Conservation (phyloP, 2,329 filamentous ascomycete genomes). For the Hymenoscyphus occultus region DNA sequence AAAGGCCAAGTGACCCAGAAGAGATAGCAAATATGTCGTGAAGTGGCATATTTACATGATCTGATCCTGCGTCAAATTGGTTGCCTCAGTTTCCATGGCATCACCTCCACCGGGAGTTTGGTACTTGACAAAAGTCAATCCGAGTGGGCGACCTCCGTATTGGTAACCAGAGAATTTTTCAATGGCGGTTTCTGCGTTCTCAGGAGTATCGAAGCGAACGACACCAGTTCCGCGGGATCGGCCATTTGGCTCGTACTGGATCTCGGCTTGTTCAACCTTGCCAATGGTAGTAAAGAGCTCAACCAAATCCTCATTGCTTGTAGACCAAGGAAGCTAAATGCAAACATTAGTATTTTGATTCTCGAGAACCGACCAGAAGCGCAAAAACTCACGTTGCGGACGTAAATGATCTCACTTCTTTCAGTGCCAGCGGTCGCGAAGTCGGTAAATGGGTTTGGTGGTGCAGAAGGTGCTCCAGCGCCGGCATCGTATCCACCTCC, state of each 20-base stretch:
- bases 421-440: conserved; percentile 85
- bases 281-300: conserved; percentile 98
- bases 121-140: conserved; percentile 92
- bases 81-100: conserved; percentile 79
- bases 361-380: not conserved
- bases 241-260: conserved; percentile 96
- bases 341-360: not conserved
- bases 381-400: conserved; percentile 78
- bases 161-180: conserved; percentile 97
- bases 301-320: conserved; percentile 94
- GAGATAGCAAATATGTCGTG: not conserved
- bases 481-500: conserved; percentile 41
- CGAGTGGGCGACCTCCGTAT: conserved; percentile 91
- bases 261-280: conserved; percentile 97
- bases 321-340: conserved; percentile 89
- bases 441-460: conserved; percentile 91
- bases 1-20: not conserved
- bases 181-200: conserved; percentile 90
- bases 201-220: conserved; percentile 81
- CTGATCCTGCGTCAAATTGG: conserved; percentile 89
- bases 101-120: conserved; percentile 61
- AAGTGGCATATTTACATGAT: conserved; percentile 67
- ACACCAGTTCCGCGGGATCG: conserved; percentile 93
- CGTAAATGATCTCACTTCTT: conserved; percentile 80
- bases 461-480: conserved; percentile 47